These are phyloP conservation scores for Alternaria panax DNA, from an alignment of 2,329 filamentous ascomycete species.

Conservation along the genomic window DNA sequence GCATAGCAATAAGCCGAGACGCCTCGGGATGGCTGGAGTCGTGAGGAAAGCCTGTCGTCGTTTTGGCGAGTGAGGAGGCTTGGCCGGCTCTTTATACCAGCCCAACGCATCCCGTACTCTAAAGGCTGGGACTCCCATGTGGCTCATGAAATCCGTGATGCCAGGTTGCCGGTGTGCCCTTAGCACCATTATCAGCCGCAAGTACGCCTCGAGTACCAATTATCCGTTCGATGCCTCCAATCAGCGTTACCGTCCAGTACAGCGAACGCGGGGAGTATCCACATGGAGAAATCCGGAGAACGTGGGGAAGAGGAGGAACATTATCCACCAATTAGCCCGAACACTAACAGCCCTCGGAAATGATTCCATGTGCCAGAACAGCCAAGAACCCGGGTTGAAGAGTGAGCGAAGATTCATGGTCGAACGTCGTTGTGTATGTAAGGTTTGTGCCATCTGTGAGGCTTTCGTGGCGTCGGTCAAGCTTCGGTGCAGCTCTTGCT, in stretches of 20 bases:
- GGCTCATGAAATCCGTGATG: background rate
- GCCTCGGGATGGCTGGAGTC: background rate
- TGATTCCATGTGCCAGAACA: background rate
- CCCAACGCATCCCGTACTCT: background rate
- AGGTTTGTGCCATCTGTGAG: background rate
- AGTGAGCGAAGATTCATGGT: background rate
- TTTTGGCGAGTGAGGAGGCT: background rate
- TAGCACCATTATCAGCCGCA: slow-evolving; percentile 6
- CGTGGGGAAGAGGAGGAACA: slow-evolving; percentile 24
- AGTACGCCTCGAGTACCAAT: background rate
- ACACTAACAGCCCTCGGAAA: background rate
- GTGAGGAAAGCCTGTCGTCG: background rate
- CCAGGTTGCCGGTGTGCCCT: background rate
- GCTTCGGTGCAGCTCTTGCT: slow-evolving; percentile 4
- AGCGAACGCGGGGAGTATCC: slow-evolving; percentile 22
- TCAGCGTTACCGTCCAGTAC: background rate
- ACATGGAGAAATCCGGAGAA: slow-evolving; percentile 13
- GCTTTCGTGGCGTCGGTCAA: slow-evolving; percentile 1
- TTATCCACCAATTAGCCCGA: slow-evolving; percentile 33
- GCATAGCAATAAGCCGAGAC: slow-evolving; percentile 16
- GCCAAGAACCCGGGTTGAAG: background rate
- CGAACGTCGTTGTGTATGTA: background rate
- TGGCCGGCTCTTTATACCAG: background rate
- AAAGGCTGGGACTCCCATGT: background rate
- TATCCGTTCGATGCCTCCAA: slow-evolving; percentile 10